Conservation (phyloP, 176 grass and related monocot genomes). For the Zoysia japonica region DNA sequence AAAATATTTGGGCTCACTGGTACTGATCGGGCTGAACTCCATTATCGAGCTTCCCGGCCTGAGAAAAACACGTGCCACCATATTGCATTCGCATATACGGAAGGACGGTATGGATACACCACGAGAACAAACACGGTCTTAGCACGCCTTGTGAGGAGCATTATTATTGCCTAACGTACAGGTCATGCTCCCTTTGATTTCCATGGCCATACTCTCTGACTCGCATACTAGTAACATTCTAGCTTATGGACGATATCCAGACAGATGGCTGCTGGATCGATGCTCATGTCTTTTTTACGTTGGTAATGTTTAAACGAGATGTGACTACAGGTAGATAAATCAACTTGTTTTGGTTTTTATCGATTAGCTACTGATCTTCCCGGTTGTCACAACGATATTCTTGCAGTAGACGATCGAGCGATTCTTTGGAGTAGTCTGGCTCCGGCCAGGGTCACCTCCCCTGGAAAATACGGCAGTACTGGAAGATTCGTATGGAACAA, state of each 20-base stretch:
- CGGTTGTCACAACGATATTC: not conserved
- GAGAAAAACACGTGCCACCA: not conserved
- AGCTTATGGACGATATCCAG: not conserved
- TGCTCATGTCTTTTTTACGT: not conserved
- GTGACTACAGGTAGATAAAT: conserved; percentile 1
- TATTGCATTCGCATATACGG: conserved; percentile 3
- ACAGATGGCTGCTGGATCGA: not conserved
- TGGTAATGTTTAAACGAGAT: not conserved
- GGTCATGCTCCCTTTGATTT: conserved; percentile 36
- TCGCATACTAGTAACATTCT: not conserved
- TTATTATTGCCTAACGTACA: conserved; percentile 28
- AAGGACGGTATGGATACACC: conserved; percentile 24
- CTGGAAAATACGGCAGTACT: not conserved
- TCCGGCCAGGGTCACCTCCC: not conserved
- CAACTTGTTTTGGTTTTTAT: conserved; percentile 5
- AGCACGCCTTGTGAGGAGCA: conserved; percentile 22
- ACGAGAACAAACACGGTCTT: conserved; percentile 9
- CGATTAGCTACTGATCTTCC: not conserved
- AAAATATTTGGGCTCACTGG: not conserved
- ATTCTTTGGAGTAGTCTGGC: not conserved
- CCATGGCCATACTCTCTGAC: conserved; percentile 25
- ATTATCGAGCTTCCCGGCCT: not conserved
- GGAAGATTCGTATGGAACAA: not conserved
- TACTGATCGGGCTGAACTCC: not conserved
- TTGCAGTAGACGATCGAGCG: no score